These are phyloP conservation scores for Prinsepia uniflora DNA, from an alignment of 306 rosid species.

Conservation along the genomic window DNA sequence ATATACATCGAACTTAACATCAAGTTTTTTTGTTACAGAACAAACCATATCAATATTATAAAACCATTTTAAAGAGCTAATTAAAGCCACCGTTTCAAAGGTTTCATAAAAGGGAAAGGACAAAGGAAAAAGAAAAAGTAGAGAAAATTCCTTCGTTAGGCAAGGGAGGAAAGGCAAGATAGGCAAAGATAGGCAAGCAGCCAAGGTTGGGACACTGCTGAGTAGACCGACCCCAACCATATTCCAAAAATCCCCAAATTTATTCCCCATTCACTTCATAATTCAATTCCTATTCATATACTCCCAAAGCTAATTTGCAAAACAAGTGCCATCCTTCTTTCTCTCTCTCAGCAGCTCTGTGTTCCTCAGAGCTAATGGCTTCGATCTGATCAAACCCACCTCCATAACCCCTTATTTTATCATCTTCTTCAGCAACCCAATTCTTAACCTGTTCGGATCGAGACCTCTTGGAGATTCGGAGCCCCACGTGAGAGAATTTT, in stretches of 20 bases:
- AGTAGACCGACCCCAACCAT: conserved; percentile 27
- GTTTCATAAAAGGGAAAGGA: background rate
- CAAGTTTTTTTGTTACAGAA: too few relatives aligned
- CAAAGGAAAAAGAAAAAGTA: background rate
- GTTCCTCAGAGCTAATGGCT: background rate
- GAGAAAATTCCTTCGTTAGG: background rate
- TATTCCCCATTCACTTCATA: background rate
- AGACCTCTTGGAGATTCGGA: conserved; percentile 7
- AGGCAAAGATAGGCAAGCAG: background rate
- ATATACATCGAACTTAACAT: too few relatives aligned
- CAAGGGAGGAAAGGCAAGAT: background rate
- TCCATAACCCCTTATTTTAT: conserved; percentile 1
- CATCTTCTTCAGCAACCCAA: background rate
- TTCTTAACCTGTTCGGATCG: conserved; percentile 13
- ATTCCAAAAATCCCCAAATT: conserved; percentile 1
- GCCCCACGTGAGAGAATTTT: conserved; percentile 27
- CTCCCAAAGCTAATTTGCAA: background rate
- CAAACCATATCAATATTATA: background rate
- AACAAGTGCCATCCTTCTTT: background rate
- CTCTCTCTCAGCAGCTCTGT: background rate
- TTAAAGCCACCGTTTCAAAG: background rate
- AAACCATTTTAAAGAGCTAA: background rate
- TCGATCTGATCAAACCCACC: conserved; percentile 24
- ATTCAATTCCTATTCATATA: background rate
- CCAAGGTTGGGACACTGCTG: conserved; percentile 18